phyloP scores from a whole-genome alignment of 2,329 filamentous ascomycete genomes.

The Rugonectria rugulosa region DNA sequence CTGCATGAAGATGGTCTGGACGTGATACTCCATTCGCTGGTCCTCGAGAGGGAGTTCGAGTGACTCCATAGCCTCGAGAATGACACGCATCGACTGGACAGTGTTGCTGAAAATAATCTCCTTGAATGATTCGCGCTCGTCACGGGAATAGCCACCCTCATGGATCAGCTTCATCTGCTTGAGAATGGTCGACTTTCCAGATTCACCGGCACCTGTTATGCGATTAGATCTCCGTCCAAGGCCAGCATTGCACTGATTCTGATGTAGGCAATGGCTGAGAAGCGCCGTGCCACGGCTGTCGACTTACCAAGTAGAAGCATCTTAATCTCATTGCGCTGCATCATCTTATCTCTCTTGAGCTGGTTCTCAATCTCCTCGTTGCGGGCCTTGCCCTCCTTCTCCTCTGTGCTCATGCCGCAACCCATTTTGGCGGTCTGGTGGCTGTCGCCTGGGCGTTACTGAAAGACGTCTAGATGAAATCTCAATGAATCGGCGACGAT shows the following conservation, averaged over 20 bases:
- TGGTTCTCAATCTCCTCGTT: slow-evolving; percentile 99
- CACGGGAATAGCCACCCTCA: slow-evolving; percentile 97
- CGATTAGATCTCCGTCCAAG: slow-evolving; percentile 36
- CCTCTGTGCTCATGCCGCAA: slow-evolving; percentile 99
- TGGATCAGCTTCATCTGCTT: slow-evolving; percentile 99
- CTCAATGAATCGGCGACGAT: slow-evolving; percentile 26
- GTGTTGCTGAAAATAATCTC: slow-evolving; percentile 77
- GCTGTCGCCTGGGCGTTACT: slow-evolving; percentile 27
- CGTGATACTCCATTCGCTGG: slow-evolving; percentile 93
- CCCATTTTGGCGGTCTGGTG: slow-evolving; percentile 78
- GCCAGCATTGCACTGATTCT: not conserved
- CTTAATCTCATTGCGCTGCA: slow-evolving; percentile 99
- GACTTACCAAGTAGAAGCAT: slow-evolving; percentile 92
- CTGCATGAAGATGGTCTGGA: slow-evolving; percentile 99
- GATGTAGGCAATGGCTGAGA: not conserved
- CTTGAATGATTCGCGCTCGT: slow-evolving; percentile 76
- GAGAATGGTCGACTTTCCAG: slow-evolving; percentile 90
- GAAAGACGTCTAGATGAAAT: slow-evolving; percentile 20
- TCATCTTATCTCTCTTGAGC: slow-evolving; percentile 97
- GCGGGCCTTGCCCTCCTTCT: slow-evolving; percentile 99
- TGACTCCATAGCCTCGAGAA: slow-evolving; percentile 74
- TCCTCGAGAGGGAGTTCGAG: slow-evolving; percentile 85
- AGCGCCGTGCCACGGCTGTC: not conserved
- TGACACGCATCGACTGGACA: slow-evolving; percentile 74
- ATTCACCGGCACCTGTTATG: slow-evolving; percentile 87